Evolutionary conservation across 2,329 filamentous ascomycete species (phyloP), one percentile per base, ranked within the genome.

Genomic region (Truncatella angustata): DNA sequence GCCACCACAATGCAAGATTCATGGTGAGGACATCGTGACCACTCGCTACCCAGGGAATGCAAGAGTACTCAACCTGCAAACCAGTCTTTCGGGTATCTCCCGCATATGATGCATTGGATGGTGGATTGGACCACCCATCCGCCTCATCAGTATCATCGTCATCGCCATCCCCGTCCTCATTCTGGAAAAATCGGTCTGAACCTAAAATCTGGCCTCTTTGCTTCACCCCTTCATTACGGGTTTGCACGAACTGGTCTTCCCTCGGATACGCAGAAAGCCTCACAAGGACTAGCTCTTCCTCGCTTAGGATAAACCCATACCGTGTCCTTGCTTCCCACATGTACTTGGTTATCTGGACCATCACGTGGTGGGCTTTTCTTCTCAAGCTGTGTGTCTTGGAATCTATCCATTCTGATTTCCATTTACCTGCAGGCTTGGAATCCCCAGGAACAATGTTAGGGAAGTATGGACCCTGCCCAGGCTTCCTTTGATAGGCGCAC

Each of bases 331-430:
- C 39, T 9, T 45, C 20, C 5, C 20, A 14, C 51, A 53, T 53
- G n/a, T 53, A 53, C 24, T 53, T 53, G 4, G 51, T 53, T 6
- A 49, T 16, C 40, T 54, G 52, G 10, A 12, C 21, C 3, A 54
- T 20, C 7, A 48, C 43, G 23, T 9, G 28, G 14, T 28, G 14
- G 10, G 52, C 44, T 7, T 39, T 39, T 39, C 35, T 39, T 20
- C 35, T 39, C n/a, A n/a, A n/a, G 35, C 11, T 5, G 6, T 16
- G 6, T 14, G 6, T 39, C 18, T 44, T 1, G 12, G 21, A 6
- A 9, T 52, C 36, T 6, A 54, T 28, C 49, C 52, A 54, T 24
- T 51, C 43, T 3, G 52, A 54, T 16, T 49, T 43, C 52, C 49
- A 54, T 26, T 44, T 54, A 11, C 7, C 45, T 3, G 52, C 14